Evolutionary conservation across 345 rosid species (phyloP).

Genomic region (Citrus trifoliata): DNA sequence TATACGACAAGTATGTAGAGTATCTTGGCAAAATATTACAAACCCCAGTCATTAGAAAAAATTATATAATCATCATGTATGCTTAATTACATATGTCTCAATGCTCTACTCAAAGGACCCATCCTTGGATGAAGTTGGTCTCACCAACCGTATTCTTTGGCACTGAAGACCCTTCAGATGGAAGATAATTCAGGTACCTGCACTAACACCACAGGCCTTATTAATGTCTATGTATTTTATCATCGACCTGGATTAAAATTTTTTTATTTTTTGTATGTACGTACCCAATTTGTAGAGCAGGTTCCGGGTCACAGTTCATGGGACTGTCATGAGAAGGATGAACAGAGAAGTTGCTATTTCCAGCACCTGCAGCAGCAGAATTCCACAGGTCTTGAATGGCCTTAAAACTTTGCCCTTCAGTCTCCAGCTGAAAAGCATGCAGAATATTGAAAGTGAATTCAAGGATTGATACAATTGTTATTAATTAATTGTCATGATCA

Average conservation of each 20-base stretch:
- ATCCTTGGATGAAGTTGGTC: constrained; percentile 79
- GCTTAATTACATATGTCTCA: too few relatives aligned
- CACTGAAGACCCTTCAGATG: constrained; percentile 61
- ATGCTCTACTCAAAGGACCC: constrained; percentile 51
- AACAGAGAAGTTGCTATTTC: constrained; percentile 37
- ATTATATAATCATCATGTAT: not conserved
- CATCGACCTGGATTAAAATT: not conserved
- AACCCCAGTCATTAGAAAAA: not conserved
- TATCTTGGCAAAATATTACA: not conserved
- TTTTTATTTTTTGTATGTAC: too few relatives aligned
- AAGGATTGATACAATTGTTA: not conserved
- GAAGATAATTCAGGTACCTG: constrained; percentile 61
- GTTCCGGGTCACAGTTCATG: constrained; percentile 58
- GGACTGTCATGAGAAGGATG: constrained; percentile 46
- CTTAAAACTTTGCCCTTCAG: constrained; percentile 54
- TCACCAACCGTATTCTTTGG: constrained; percentile 46
- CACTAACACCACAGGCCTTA: not conserved
- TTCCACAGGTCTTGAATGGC: constrained; percentile 61
- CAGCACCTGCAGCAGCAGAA: constrained; percentile 34
- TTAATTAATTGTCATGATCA: too few relatives aligned
- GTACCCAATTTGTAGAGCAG: constrained; percentile 78
- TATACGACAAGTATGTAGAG: not conserved
- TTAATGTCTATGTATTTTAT: not conserved
- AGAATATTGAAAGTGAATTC: not conserved
- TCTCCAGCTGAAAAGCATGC: constrained; percentile 46